Percentiles rank a stretch among this genome's conserved stretches.
Evolutionary conservation across 441 rosid genomes (phyloP).

Genomic region (Omphalea diandra): DNA sequence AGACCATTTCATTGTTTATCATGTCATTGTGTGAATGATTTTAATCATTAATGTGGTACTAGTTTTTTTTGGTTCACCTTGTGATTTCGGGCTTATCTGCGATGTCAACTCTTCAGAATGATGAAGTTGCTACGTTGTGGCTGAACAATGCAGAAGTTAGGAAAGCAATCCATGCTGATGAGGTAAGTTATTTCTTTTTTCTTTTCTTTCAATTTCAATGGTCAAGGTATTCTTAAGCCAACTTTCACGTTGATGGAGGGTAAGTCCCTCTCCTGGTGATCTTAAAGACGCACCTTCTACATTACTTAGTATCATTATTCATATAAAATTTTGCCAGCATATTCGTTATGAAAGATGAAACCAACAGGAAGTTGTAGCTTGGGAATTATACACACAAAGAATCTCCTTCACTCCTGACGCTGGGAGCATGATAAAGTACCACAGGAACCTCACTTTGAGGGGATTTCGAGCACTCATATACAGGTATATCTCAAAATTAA

Average conservation of each 20-base stretch:
- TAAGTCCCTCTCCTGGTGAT: too few species aligned
- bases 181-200: too few species aligned
- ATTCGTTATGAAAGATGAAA: slow-evolving; percentile 5
- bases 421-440: slow-evolving; percentile 80
- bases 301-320: slow-evolving; percentile 7
- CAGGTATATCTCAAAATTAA: slow-evolving; percentile 44
- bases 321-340: neutral
- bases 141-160: slow-evolving; percentile 62
- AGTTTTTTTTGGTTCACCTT: neutral
- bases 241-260: too few species aligned
- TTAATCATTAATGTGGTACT: neutral
- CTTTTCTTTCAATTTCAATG: too few species aligned
- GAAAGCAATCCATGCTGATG: slow-evolving; percentile 69
- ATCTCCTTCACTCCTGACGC: slow-evolving; percentile 37
- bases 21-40: neutral
- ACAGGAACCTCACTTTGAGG: slow-evolving; percentile 66
- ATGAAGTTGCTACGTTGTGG: slow-evolving; percentile 71
- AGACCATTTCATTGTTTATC: neutral
- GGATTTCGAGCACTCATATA: slow-evolving; percentile 76
- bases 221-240: too few species aligned
- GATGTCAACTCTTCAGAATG: slow-evolving; percentile 45
- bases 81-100: neutral
- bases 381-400: slow-evolving; percentile 54
- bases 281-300: too few species aligned
- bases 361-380: slow-evolving; percentile 39